Percentiles rank a stretch among this genome's conserved stretches.
Conservation (phyloP, 2,329 filamentous ascomycete genomes). For the Beauveria brongniartii region DNA sequence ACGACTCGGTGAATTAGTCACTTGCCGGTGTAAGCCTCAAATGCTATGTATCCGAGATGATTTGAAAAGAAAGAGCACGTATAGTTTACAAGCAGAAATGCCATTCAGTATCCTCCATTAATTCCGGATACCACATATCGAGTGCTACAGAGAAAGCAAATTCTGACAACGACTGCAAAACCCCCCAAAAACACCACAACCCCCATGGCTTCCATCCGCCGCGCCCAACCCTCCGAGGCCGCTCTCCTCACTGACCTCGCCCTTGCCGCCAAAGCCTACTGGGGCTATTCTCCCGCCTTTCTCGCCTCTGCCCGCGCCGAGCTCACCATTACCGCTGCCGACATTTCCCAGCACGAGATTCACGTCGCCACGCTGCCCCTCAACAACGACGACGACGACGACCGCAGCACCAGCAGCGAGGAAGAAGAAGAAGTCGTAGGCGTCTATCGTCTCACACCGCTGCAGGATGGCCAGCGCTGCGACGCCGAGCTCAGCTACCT, state of each 20-base stretch:
- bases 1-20: too few relatives aligned
- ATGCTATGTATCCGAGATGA: too few relatives aligned
- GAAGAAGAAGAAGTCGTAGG: neutral
- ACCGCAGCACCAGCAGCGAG: neutral
- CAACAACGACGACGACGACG: neutral
- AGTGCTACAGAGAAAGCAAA: too few relatives aligned
- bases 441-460: neutral
- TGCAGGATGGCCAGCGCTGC: neutral
- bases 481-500: constrained; percentile 2
- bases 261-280: constrained; percentile 4
- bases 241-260: neutral
- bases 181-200: neutral
- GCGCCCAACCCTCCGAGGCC: neutral
- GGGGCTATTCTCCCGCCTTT: neutral
- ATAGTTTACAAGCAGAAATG: too few relatives aligned
- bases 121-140: too few relatives aligned
- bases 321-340: neutral
- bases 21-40: too few relatives aligned
- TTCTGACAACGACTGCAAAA: too few relatives aligned
- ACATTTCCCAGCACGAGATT: neutral
- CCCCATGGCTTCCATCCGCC: neutral
- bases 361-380: neutral
- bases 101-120: too few relatives aligned
- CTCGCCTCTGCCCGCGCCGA: constrained; percentile 1
- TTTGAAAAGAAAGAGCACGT: too few relatives aligned